phyloP scores from a whole-genome alignment of 169 alveolate species.

The Plasmodium billcollinsi region DNA sequence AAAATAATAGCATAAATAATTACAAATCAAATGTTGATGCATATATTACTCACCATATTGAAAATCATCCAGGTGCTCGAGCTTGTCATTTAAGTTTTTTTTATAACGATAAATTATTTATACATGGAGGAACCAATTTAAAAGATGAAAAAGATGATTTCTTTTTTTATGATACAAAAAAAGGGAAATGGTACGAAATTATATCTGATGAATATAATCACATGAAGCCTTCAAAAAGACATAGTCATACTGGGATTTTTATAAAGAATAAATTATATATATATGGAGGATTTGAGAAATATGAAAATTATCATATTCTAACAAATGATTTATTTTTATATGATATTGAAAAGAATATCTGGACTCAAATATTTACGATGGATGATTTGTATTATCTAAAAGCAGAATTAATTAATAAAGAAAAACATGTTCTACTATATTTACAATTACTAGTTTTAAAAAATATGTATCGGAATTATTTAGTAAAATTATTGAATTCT shows the following conservation, averaged over 20 bases:
- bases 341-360: slow-evolving; percentile 17
- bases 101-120: slow-evolving; percentile 13
- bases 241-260: slow-evolving; percentile 33
- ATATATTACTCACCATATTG: neutral
- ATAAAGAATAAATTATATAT: slow-evolving; percentile 29
- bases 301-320: neutral
- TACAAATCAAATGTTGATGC: neutral
- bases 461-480: neutral
- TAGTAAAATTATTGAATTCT: neutral
- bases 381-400: slow-evolving; percentile 50
- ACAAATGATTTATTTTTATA: slow-evolving; percentile 25
- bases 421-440: neutral
- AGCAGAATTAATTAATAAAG: neutral
- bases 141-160: slow-evolving; percentile 39
- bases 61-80: slow-evolving; percentile 25
- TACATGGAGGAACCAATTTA: slow-evolving; percentile 57
- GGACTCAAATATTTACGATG: slow-evolving; percentile 52
- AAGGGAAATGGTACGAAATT: slow-evolving; percentile 42
- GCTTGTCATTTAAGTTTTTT: slow-evolving; percentile 45
- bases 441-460: slow-evolving; percentile 23
- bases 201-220: neutral
- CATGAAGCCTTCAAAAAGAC: slow-evolving; percentile 24
- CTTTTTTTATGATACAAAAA: slow-evolving; percentile 23
- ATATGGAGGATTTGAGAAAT: slow-evolving; percentile 51
- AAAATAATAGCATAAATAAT: neutral